Percentiles rank a stretch among this genome's conserved stretches.
Evolutionary conservation across 371 early-diverging fungal species (phyloP).

Genomic region (Batkoa obscura): DNA sequence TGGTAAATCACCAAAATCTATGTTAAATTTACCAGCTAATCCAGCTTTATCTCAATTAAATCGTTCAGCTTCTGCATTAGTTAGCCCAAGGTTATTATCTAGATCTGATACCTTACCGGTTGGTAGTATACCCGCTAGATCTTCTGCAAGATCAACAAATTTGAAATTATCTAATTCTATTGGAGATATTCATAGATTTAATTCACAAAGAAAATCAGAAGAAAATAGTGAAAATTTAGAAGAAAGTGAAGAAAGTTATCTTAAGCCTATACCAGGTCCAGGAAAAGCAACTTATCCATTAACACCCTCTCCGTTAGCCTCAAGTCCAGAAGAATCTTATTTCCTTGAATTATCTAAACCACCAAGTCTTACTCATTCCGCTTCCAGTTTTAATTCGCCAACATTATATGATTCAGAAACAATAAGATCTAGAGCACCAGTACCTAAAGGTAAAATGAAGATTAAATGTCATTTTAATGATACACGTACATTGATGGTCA

Average conservation of each 20-base stretch:
- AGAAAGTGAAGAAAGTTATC: too few relatives aligned
- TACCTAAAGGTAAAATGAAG: conserved; percentile 23
- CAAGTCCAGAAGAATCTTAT: conserved; percentile 2
- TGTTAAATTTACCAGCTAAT: neutral
- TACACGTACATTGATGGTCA: conserved; percentile 49
- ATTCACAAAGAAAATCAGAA: too few relatives aligned
- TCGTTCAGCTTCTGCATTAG: neutral
- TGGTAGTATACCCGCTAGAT: too few relatives aligned
- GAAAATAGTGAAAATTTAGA: too few relatives aligned
- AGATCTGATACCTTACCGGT: too few relatives aligned
- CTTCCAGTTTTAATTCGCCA: neutral
- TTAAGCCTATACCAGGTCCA: neutral
- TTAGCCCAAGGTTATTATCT: too few relatives aligned
- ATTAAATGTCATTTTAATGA: conserved; percentile 62
- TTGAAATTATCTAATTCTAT: too few relatives aligned
- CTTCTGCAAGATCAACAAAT: too few relatives aligned
- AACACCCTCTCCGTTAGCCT: neutral
- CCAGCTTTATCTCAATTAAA: neutral
- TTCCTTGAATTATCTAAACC: neutral
- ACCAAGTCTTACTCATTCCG: neutral
- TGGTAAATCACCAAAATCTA: neutral
- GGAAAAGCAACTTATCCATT: neutral
- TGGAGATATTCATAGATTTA: too few relatives aligned
- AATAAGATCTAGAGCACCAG: neutral
- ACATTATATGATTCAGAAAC: neutral